Evolutionary conservation across 805 yeast genomes (phyloP).

Genomic region (Metschnikowia koreensis): DNA sequence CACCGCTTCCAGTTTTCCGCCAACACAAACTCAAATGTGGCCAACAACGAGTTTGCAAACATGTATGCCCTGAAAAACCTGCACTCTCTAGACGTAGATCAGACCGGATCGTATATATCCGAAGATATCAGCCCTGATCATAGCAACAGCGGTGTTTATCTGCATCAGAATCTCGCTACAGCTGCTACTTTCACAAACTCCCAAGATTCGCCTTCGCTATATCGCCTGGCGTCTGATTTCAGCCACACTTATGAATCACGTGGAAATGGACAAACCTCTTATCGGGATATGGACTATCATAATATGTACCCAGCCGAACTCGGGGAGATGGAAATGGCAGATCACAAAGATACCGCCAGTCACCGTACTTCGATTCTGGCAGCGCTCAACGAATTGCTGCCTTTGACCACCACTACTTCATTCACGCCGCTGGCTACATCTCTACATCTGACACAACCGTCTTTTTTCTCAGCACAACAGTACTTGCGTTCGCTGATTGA

Average conservation of each 20-base stretch:
- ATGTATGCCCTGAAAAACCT: neutral
- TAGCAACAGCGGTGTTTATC: neutral
- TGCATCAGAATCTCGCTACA: neutral
- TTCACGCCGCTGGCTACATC: conserved; percentile 41
- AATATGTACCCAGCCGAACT: neutral
- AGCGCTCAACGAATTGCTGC: conserved; percentile 32
- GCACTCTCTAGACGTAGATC: neutral
- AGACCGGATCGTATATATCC: neutral
- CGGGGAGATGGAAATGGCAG: neutral
- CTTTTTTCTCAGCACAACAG: conserved; percentile 44
- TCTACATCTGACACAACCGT: conserved; percentile 41
- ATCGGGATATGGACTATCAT: too few species aligned
- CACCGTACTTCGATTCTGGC: conserved; percentile 17
- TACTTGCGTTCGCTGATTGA: conserved; percentile 40
- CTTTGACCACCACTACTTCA: conserved; percentile 44
- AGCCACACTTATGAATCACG: neutral
- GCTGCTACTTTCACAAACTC: neutral
- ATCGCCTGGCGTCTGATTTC: neutral
- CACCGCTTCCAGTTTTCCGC: conserved; percentile 3
- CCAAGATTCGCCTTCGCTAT: neutral
- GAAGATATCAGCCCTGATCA: conserved; percentile 3
- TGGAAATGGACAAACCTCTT: too few species aligned
- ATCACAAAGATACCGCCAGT: conserved; percentile 7
- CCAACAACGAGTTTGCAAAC: neutral
- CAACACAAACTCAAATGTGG: too few species aligned